A percentile compares a stretch with the other conserved stretches of the same genome.
Conservation (phyloP, 495 filamentous ascomycete species). For the Durotheca rogersii region DNA sequence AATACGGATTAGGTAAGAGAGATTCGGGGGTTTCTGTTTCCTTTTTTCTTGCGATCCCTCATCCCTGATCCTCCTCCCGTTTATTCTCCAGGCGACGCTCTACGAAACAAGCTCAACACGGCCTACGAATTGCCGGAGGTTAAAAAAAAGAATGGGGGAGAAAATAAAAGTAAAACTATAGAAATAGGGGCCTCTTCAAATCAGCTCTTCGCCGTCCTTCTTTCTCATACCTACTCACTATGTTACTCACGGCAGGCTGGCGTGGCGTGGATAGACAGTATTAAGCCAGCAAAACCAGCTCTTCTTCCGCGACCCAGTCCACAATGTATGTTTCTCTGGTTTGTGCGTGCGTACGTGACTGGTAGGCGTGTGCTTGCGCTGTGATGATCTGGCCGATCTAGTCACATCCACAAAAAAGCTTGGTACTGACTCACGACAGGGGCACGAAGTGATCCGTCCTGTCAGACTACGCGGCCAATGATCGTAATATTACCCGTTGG, state of each 20-base stretch:
- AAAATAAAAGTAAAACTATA: background rate
- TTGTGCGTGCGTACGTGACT: too few relatives aligned
- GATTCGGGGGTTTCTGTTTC: too few relatives aligned
- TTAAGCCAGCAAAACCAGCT: too few relatives aligned
- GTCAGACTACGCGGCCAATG: constrained; percentile 16
- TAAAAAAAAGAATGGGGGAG: background rate
- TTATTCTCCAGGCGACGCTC: background rate
- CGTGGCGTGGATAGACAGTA: too few relatives aligned
- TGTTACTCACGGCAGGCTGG: too few relatives aligned
- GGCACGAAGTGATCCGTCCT: constrained; percentile 8
- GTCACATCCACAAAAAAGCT: constrained; percentile 22
- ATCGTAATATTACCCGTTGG: constrained; percentile 18
- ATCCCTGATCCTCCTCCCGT: background rate
- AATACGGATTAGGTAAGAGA: background rate
- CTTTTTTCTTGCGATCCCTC: background rate
- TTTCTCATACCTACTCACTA: too few relatives aligned
- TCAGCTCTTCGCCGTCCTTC: too few relatives aligned
- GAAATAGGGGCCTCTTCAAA: background rate
- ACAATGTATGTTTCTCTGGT: too few relatives aligned
- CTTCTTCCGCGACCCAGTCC: too few relatives aligned
- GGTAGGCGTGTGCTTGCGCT: background rate
- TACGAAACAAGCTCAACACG: background rate
- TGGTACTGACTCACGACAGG: constrained; percentile 23
- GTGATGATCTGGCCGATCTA: constrained; percentile 26
- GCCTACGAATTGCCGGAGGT: background rate